Evolutionary conservation across 768 basidiomycete species (phyloP), one percentile per base, ranked within the genome.

Genomic region (Pilatotrama ljubarskyi): DNA sequence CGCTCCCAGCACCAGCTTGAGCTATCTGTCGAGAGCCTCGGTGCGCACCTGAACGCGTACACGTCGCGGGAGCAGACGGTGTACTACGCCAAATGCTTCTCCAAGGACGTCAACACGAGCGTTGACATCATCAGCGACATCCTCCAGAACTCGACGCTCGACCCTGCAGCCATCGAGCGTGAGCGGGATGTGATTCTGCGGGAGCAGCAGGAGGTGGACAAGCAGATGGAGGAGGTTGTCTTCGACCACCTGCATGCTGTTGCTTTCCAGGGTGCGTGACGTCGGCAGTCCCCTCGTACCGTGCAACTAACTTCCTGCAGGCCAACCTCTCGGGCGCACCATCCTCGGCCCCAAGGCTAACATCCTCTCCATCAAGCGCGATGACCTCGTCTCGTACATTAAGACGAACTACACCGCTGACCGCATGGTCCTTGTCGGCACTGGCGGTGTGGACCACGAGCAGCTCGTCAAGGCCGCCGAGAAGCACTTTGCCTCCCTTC

Each of bases 121-220:
- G 94, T 98, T 58, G 95, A 98, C 76, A 97, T 99, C 78, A 94
- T 99, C 75, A 90, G 90, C 69, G 97, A 99, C 75, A 98, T 99
- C 69, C 84, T 98, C 43, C 95, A 97, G 74, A 96, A 95, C 77
- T 94, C 93, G 32, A 98, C 95, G 78, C 82, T 98, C 50, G 97
- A 99, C 71, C 75, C 74, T 52, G 65, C 80, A 25, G 95, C 95
- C 0, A 87, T 99, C 66, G 97, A 98, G 77, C 81, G 95, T 64
- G 97, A 98, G 78, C 86, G 95, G 43, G 94, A 95, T 73, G 95
- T 98, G 41, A 98, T 98, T 66, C 75, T 98, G 55, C 83, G 97
- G 63, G 97, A 99, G 75, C 95, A 97, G 78, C 92, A 98, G 78
- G 97, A 98, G 79, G 97, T 98, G 29, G 95, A 97, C 78, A 98